Percentiles rank a stretch among this genome's conserved stretches.
phyloP scores from a whole-genome alignment of 2,329 filamentous ascomycete species.

The Fusarium sp. region DNA sequence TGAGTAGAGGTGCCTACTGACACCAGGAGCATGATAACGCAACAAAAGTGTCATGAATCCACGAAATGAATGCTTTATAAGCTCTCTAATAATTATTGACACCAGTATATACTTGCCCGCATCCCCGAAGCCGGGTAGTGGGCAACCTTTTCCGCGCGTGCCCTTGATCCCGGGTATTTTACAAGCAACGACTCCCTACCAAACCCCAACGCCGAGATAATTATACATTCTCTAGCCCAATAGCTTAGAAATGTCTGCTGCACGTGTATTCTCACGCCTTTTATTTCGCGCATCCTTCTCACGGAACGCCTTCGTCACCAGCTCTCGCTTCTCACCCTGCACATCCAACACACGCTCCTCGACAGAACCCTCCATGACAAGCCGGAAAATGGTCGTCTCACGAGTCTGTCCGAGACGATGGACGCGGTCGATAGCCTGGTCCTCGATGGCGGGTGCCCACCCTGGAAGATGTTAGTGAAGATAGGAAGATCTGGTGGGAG shows the following conservation, averaged over 20 bases:
- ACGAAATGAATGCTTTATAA: too few species aligned
- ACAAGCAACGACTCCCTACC: background rate
- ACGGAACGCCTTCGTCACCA: constrained; percentile 82
- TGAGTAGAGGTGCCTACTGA: too few species aligned
- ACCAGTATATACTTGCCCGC: background rate
- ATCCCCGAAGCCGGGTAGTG: background rate
- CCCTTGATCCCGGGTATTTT: constrained; percentile 1
- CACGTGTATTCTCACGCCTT: constrained; percentile 66
- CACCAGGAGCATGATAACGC: background rate
- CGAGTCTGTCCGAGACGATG: constrained; percentile 86
- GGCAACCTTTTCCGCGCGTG: background rate
- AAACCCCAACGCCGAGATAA: background rate
- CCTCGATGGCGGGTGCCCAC: constrained; percentile 95
- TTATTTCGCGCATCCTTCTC: constrained; percentile 68
- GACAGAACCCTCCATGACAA: constrained; percentile 83
- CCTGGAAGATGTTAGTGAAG: constrained; percentile 52
- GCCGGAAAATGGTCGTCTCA: constrained; percentile 80
- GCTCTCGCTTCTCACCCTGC: constrained; percentile 80
- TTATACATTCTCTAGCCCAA: constrained; percentile 45
- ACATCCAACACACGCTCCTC: constrained; percentile 85
- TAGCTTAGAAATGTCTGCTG: constrained; percentile 66
- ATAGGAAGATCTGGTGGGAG: background rate
- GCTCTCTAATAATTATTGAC: background rate
- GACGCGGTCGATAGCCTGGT: constrained; percentile 90
- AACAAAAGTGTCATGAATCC: too few species aligned